These are phyloP conservation scores for Penicillium cosmopolitanum DNA, from an alignment of 495 filamentous ascomycete genomes.

Conservation along the genomic window DNA sequence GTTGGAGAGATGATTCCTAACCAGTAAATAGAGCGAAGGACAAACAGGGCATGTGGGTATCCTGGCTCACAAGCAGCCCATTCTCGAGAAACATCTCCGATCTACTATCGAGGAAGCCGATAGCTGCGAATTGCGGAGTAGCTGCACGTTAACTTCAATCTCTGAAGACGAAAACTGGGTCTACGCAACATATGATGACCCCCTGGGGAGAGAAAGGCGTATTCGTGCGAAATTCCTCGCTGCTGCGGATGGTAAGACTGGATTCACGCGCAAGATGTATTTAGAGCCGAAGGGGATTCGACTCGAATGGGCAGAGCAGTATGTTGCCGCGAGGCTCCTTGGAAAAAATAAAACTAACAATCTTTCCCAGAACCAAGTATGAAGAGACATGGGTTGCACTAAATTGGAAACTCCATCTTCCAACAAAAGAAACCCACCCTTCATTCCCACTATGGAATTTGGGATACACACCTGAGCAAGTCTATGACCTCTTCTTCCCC, in stretches of 20 bases:
- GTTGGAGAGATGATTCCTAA: conserved; percentile 4
- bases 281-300: conserved; percentile 48
- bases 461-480: conserved; percentile 49
- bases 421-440: conserved; percentile 52
- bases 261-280: conserved; percentile 52
- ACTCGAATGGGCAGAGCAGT: conserved; percentile 41
- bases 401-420: conserved; percentile 50
- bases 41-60: conserved; percentile 18
- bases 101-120: conserved; percentile 25
- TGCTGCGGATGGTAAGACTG: conserved; percentile 57
- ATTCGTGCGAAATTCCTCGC: conserved; percentile 46
- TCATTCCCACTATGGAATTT: conserved; percentile 53
- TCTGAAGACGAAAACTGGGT: conserved; percentile 34
- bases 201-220: conserved; percentile 19
- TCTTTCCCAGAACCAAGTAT: conserved; percentile 38
- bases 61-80: conserved; percentile 20
- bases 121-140: conserved; percentile 38
- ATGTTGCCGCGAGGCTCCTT: conserved; percentile 5
- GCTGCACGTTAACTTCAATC: conserved; percentile 35
- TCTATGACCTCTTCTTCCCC: conserved; percentile 57
- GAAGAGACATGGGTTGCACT: conserved; percentile 57
- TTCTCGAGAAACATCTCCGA: conserved; percentile 34
- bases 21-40: conserved; percentile 12
- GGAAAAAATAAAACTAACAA: background rate
- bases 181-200: conserved; percentile 40